Evolutionary conservation across 257 asterid species (phyloP).

Genomic region (Fraxinus quadrangulata): DNA sequence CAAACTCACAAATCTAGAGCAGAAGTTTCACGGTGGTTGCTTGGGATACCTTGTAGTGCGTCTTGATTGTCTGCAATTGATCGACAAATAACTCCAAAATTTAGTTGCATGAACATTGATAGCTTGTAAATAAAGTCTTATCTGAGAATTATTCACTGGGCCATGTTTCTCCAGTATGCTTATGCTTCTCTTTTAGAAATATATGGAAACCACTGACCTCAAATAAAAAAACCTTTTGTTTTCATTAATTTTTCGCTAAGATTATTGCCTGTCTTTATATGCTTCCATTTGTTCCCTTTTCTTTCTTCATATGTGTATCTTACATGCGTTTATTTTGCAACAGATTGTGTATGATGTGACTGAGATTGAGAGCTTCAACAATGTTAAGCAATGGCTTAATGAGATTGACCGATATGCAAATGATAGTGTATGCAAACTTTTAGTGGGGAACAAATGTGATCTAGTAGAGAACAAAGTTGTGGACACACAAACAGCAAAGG

Average conservation of each 20-base stretch:
- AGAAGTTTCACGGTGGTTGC: background rate
- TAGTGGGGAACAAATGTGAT: slow-evolving; percentile 97
- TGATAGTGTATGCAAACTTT: slow-evolving; percentile 93
- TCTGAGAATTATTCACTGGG: background rate
- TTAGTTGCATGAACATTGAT: background rate
- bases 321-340: slow-evolving; percentile 21
- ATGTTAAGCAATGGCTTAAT: slow-evolving; percentile 93
- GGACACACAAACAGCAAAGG: slow-evolving; percentile 86
- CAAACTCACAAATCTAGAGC: background rate
- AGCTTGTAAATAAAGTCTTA: background rate
- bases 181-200: slow-evolving; percentile 13
- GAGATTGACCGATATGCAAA: slow-evolving; percentile 95
- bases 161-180: slow-evolving; percentile 8
- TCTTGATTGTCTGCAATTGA: background rate
- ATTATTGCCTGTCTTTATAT: background rate
- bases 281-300: background rate
- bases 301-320: slow-evolving; percentile 16
- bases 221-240: background rate
- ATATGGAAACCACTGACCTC: background rate
- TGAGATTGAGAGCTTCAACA: slow-evolving; percentile 98
- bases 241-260: background rate
- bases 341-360: slow-evolving; percentile 96
- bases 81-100: background rate
- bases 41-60: background rate
- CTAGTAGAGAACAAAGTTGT: slow-evolving; percentile 89